Evolutionary conservation across 768 basidiomycete species (phyloP), one percentile per base, ranked within the genome.

Genomic region (Lentinula lateritia): DNA sequence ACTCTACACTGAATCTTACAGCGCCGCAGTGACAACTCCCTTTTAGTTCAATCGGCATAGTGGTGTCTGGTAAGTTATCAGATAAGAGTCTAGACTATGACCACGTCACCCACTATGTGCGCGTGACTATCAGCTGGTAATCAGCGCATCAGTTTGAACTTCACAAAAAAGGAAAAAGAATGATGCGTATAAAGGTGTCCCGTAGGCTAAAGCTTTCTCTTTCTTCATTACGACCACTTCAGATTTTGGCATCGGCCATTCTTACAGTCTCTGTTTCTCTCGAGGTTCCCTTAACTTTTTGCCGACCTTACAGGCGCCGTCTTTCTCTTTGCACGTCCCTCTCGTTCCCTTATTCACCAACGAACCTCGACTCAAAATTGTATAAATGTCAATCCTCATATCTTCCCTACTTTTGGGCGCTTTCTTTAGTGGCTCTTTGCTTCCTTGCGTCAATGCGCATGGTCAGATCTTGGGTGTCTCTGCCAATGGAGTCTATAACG

Each of bases 11-110:
- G 65, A 83, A 84, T 60, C 69, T 73, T 28, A 83, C 78, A 12
- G 80, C 75, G 23, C 82, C 81, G 66, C 82, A 83, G 66, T 83
- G 83, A 65, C 81, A 84, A 61, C 78, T 81, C 64, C 82, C 83
- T 67, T 80, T 75, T 16, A 88, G 73, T 66, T 82, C 75, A 52
- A 85, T 69, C 13, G 87, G 84, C 87, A 88, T 86, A n/a, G n/a
- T 46, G 9, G 45, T 46, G 45, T 6, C 16, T 8, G 7, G 7
- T n/a, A 23, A 46, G 45, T 9, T 6, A 23, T 20, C 16, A 48
- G 46, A 48, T 46, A 20, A 10, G 9, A 48, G 6, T 20, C 0
- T n/a, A 18, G 43, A 18, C 28, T 28, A 28, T 3, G 28, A 28
- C 28, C 28, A 28, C 28, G 28, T 28, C 28, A 28, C n/a, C n/a